Evolutionary conservation across 371 early-diverging fungal species (phyloP).

Genomic region (Batrachochytrium dendrobatidis): DNA sequence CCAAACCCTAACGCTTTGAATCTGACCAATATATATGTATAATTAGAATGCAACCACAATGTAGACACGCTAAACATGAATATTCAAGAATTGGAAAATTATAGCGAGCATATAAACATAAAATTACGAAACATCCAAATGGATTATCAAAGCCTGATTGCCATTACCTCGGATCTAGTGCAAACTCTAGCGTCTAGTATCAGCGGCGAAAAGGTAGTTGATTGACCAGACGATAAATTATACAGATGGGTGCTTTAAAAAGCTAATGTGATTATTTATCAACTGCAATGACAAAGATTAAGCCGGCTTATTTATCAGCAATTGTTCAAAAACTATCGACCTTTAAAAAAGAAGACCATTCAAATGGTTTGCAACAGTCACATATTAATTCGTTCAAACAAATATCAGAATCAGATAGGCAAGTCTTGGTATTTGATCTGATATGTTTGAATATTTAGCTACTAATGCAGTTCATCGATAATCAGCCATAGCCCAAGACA

Average conservation of each 20-base stretch:
- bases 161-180: slow-evolving; percentile 46
- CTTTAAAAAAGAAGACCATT: slow-evolving; percentile 20
- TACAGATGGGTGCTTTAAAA: no score
- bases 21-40: no score
- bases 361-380: neutral
- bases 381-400: no score
- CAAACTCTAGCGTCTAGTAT: slow-evolving; percentile 39
- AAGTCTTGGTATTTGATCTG: no score
- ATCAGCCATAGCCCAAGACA: neutral
- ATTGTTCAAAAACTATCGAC: slow-evolving; percentile 29
- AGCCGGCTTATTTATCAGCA: slow-evolving; percentile 30
- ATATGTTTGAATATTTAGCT: no score
- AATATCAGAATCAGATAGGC: neutral
- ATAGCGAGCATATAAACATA: neutral
- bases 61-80: no score
- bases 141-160: slow-evolving; percentile 44
- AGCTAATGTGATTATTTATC: no score
- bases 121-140: slow-evolving; percentile 12
- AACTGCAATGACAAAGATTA: slow-evolving; percentile 21
- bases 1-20: no score
- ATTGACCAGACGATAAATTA: no score
- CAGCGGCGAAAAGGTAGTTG: slow-evolving; percentile 35
- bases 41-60: no score
- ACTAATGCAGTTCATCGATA: neutral
- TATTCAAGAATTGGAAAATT: no score